phyloP scores from a whole-genome alignment of 306 rosid species.

The Fragaria vesca region DNA sequence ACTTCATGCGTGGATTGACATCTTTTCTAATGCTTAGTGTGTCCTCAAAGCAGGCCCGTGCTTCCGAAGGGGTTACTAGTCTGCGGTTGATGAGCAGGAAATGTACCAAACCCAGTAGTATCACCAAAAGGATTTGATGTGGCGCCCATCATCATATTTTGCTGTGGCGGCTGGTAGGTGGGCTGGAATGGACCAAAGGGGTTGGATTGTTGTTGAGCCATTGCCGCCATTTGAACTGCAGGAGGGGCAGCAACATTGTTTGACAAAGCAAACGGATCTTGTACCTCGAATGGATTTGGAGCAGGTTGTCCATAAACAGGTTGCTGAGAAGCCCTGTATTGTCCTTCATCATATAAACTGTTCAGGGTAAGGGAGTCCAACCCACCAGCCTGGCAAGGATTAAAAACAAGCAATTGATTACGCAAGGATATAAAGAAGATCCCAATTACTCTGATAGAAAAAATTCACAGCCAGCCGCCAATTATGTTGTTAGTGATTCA shows the following conservation, averaged over 20 bases:
- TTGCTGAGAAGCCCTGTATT: constrained; percentile 83
- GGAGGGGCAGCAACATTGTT: constrained; percentile 59
- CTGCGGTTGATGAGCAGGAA: constrained; percentile 64
- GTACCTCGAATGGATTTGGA: constrained; percentile 92
- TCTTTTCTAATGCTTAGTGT: not conserved
- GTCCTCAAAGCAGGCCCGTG: constrained; percentile 69
- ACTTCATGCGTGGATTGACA: constrained; percentile 35
- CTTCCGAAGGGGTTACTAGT: constrained; percentile 89
- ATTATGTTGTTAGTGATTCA: not conserved
- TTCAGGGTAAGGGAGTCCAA: constrained; percentile 85
- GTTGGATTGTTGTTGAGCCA: constrained; percentile 71
- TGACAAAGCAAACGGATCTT: constrained; percentile 82
- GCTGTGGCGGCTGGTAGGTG: constrained; percentile 55
- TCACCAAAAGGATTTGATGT: constrained; percentile 90
- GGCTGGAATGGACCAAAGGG: constrained; percentile 88
- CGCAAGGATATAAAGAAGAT: not conserved
- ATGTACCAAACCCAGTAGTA: constrained; percentile 68
- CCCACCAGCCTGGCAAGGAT: constrained; percentile 82
- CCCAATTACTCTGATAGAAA: not conserved
- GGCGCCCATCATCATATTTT: constrained; percentile 60
- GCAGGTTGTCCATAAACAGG: constrained; percentile 87
- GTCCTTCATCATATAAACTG: constrained; percentile 87
- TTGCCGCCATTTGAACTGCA: constrained; percentile 66
- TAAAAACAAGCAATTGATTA: constrained; percentile 7
- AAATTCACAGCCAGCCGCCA: not conserved